phyloP scores from a whole-genome alignment of 108 stramenopile genomes.

The Bacterosira constricta region DNA sequence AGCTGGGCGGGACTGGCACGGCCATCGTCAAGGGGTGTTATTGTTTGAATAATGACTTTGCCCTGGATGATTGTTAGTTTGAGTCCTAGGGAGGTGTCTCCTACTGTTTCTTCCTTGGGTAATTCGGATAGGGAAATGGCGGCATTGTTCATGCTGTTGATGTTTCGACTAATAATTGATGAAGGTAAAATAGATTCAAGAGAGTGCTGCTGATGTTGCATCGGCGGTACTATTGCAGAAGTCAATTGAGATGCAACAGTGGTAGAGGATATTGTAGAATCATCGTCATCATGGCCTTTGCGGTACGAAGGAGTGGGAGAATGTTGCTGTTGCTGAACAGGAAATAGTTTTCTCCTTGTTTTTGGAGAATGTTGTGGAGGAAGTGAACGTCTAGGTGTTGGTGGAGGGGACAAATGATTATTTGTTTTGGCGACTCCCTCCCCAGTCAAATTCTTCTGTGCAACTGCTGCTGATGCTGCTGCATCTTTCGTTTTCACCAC shows the following conservation, averaged over 20 bases:
- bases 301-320: background rate
- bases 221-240: background rate
- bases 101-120: slow-evolving; percentile 59
- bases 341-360: slow-evolving; percentile 32
- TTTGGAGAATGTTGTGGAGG: background rate
- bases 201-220: slow-evolving; percentile 1
- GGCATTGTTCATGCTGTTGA: background rate
- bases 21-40: slow-evolving; percentile 71
- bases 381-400: too few species aligned
- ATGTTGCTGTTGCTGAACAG: background rate
- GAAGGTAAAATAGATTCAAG: background rate
- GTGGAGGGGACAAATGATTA: too few species aligned
- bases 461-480: background rate
- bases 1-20: slow-evolving; percentile 84
- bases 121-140: slow-evolving; percentile 14
- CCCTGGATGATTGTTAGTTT: slow-evolving; percentile 78
- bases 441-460: background rate
- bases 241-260: slow-evolving; percentile 22
- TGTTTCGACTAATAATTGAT: too few species aligned
- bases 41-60: slow-evolving; percentile 80
- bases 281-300: slow-evolving; percentile 24
- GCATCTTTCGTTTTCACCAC: slow-evolving; percentile 24
- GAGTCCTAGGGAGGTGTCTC: slow-evolving; percentile 83
- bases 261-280: slow-evolving; percentile 39
- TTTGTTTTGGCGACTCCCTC: background rate